Evolutionary conservation across 768 basidiomycete species (phyloP).

Genomic region (Dendrothele bispora): DNA sequence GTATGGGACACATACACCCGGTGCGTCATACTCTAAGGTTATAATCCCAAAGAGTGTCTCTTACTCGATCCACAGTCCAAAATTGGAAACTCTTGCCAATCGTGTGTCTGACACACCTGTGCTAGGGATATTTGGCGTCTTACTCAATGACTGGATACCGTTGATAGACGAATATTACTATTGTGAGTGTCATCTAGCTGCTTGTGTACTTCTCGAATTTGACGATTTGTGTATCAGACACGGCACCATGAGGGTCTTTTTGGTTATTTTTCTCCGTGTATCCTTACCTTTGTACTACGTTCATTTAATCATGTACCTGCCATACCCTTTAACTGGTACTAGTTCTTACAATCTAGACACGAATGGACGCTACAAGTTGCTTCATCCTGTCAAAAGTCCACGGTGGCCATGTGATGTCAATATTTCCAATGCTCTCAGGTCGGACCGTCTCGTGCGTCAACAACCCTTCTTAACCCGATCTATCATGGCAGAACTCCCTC

Average conservation of each 20-base stretch:
- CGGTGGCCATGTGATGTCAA: no score
- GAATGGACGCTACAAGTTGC: no score
- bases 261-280: slow-evolving; percentile 10
- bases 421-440: no score
- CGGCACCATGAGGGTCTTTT: slow-evolving; percentile 39
- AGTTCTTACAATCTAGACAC: no score
- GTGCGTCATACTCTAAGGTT: slow-evolving; percentile 34
- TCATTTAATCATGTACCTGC: slow-evolving; percentile 9
- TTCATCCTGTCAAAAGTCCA: no score
- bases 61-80: slow-evolving; percentile 54
- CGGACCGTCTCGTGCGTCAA: slow-evolving; percentile 8
- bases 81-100: slow-evolving; percentile 64
- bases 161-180: slow-evolving; percentile 90
- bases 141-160: slow-evolving; percentile 85
- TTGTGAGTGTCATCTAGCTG: slow-evolving; percentile 52
- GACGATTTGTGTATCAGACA: slow-evolving; percentile 18
- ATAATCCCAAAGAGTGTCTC: neutral
- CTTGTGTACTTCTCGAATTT: neutral
- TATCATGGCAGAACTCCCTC: slow-evolving; percentile 32
- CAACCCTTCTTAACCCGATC: slow-evolving; percentile 7
- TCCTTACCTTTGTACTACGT: slow-evolving; percentile 7
- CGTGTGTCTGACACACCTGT: slow-evolving; percentile 57
- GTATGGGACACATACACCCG: slow-evolving; percentile 82
- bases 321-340: no score
- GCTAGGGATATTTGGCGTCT: slow-evolving; percentile 64